Base-by-base conservation (phyloP, 805 yeast genomes). In the Martiniozyma abietophila region DNA sequence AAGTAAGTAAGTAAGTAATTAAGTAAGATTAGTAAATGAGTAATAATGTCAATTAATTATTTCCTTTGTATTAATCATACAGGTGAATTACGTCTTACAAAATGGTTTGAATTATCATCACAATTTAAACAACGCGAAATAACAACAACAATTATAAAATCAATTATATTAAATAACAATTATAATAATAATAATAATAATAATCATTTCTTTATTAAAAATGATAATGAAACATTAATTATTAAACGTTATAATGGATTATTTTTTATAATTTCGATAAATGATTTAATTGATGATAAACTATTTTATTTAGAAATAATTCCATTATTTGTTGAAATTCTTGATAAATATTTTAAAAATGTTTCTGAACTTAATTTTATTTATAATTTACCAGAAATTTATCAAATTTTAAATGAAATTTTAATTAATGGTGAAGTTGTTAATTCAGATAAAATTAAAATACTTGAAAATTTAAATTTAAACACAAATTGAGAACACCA, bases 351-450 rank as follows among this genome's bases (percentile, higher is more conserved):
- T 53, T 89, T 89, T 49, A 80, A 85, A 44, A 85, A 78, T 49
- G 97, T 89, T 6, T 88, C 96, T 59, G 96, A 89, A 58, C 66
- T 89, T 45, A 97, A 89, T 54, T 67, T 92, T 37, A 94, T 92
- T 15, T 92, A 88, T 64, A 85, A 86, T 57, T 89, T 89, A 58
- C 78, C 79, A 64, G 84, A 80, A 54, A 77, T 84, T 9, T 83
- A 86, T 54, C 67, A 71, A 35, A 80, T 86, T 7, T 54, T 92
- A 39, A 96, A 92, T 54, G 96, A 88, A 56, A 69, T 92, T 53
- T 84, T 80, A 48, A 52, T 84, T 30, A 95, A 88, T 9, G 98
- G 98, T 9, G 96, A 92, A n/a, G 65, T 88, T 9, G 85, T 81
- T 51, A 95, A 86, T 51, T 80, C 86, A 1, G 80, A 84, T 44